Evolutionary conservation across 305 asterid species (phyloP).

Genomic region (Ruellia speciosa): DNA sequence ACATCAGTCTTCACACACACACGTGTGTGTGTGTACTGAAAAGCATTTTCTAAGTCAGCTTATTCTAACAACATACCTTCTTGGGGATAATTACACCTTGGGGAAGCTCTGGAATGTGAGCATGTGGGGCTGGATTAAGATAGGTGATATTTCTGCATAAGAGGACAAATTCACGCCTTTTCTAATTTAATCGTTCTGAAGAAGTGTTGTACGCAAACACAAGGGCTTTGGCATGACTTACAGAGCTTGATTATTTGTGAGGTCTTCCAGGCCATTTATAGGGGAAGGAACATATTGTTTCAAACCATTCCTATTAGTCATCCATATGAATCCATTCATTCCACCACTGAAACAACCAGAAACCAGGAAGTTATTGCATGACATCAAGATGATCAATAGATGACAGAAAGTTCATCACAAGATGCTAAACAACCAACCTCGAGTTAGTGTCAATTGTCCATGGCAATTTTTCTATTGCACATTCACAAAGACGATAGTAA

Average conservation of each 20-base stretch:
- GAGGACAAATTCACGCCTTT: slow-evolving; percentile 19
- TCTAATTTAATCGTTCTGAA: slow-evolving; percentile 11
- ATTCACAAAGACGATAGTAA: slow-evolving; percentile 44
- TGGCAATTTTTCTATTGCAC: slow-evolving; percentile 28
- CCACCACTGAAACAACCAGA: slow-evolving; percentile 56
- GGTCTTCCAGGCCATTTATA: slow-evolving; percentile 48
- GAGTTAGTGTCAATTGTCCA: slow-evolving; percentile 48
- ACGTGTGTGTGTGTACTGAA: too few species aligned
- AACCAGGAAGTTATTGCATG: slow-evolving; percentile 15
- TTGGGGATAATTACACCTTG: slow-evolving; percentile 57
- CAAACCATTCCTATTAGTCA: slow-evolving; percentile 60
- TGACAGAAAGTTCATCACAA: slow-evolving; percentile 15
- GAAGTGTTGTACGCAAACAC: background rate
- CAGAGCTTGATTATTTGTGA: slow-evolving; percentile 52
- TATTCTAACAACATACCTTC: slow-evolving; percentile 36
- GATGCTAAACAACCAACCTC: slow-evolving; percentile 46
- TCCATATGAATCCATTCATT: slow-evolving; percentile 85
- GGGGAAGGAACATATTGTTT: slow-evolving; percentile 50
- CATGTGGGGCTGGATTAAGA: slow-evolving; percentile 65
- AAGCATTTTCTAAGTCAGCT: too few species aligned
- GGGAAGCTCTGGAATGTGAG: slow-evolving; percentile 74
- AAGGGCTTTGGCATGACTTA: slow-evolving; percentile 34
- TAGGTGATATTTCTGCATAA: slow-evolving; percentile 75
- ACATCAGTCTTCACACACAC: too few species aligned
- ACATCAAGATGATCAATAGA: slow-evolving; percentile 20